Evolutionary conservation across 73 alveolate species (phyloP).

Genomic region (Paramecium octaurelia): DNA sequence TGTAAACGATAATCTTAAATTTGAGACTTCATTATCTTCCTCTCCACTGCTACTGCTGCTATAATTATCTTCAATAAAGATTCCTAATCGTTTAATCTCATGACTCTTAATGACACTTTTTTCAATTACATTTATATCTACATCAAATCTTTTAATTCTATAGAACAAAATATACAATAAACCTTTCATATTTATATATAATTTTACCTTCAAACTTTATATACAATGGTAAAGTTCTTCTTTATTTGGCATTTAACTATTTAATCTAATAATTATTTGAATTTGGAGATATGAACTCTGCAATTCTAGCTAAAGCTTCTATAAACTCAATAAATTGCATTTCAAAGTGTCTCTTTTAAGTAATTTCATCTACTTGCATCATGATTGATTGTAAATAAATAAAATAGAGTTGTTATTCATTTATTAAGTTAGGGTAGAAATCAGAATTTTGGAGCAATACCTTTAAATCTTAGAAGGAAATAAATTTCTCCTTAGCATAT

Average conservation of each 20-base stretch:
- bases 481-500: slow-evolving; percentile 68
- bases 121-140: neutral
- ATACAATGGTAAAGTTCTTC: slow-evolving; percentile 32
- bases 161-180: neutral
- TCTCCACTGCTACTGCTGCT: neutral
- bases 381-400: slow-evolving; percentile 71
- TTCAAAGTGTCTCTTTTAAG: slow-evolving; percentile 67
- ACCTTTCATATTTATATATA: neutral
- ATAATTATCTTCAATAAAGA: neutral
- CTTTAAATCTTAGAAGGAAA: slow-evolving; percentile 73
- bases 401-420: slow-evolving; percentile 73
- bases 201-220: slow-evolving; percentile 21
- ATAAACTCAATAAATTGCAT: slow-evolving; percentile 76
- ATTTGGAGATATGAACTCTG: slow-evolving; percentile 63
- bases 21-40: slow-evolving; percentile 15
- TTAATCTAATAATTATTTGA: neutral
- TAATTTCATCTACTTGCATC: slow-evolving; percentile 82
- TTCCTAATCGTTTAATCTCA: slow-evolving; percentile 29
- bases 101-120: slow-evolving; percentile 13
- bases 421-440: slow-evolving; percentile 69
- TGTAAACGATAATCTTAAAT: neutral
- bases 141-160: neutral
- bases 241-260: neutral
- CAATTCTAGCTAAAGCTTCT: slow-evolving; percentile 81
- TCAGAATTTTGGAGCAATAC: slow-evolving; percentile 67